Conservation (phyloP, 371 early-diverging fungal genomes). For the Smittium mucronatum region DNA sequence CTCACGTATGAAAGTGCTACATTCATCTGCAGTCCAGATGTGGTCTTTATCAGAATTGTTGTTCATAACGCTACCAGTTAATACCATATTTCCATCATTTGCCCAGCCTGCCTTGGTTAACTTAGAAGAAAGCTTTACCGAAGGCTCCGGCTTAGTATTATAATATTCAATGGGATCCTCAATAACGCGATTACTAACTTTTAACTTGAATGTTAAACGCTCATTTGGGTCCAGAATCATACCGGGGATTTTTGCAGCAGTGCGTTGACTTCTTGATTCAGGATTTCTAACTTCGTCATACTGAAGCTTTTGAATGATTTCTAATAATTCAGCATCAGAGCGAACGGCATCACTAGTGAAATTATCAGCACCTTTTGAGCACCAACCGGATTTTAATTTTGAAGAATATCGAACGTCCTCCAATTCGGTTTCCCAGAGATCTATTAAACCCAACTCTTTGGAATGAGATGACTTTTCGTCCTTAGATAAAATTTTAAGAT, state of each 20-base stretch:
- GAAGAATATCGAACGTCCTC: constrained; percentile 3
- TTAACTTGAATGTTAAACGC: constrained; percentile 41
- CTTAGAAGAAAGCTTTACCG: not conserved
- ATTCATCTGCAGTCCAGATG: constrained; percentile 70
- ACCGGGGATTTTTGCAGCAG: constrained; percentile 58
- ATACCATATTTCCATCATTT: not conserved
- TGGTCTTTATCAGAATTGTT: constrained; percentile 26
- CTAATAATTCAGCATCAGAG: constrained; percentile 65
- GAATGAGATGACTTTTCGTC: constrained; percentile 15
- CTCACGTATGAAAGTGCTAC: constrained; percentile 55
- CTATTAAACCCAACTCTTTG: constrained; percentile 4
- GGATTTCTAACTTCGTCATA: constrained; percentile 65
- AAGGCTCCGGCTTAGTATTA: constrained; percentile 12
- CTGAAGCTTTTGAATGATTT: constrained; percentile 61
- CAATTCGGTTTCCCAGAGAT: constrained; percentile 8
- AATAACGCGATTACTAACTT: constrained; percentile 49
- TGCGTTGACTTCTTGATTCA: constrained; percentile 57
- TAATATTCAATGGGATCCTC: constrained; percentile 51
- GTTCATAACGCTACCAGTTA: constrained; percentile 14
- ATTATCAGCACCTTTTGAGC: constrained; percentile 20
- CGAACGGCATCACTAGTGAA: constrained; percentile 62
- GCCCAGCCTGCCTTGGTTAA: not conserved
- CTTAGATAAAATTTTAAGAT: constrained; percentile 30
- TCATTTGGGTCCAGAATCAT: constrained; percentile 55
- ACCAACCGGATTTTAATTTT: constrained; percentile 18